A percentile compares a stretch with the other conserved stretches of the same genome.
Conservation (phyloP, 441 rosid genomes). For the Pelargonium exstipulatum region DNA sequence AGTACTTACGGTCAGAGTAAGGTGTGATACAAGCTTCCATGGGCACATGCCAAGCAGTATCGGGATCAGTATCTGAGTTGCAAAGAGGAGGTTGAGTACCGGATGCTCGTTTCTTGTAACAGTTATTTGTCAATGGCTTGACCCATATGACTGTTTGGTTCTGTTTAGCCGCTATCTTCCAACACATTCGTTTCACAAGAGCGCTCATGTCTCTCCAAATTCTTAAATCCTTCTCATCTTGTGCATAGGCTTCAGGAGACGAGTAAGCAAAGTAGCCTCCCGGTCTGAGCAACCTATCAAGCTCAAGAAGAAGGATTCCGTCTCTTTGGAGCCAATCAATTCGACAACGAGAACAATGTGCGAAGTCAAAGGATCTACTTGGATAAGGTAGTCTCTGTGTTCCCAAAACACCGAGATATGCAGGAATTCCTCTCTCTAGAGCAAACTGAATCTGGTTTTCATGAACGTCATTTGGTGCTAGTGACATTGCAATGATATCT, state of each 20-base stretch:
- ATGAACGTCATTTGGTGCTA: conserved; percentile 98
- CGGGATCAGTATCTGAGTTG: conserved; percentile 78
- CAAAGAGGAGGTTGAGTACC: conserved; percentile 93
- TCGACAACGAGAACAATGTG: conserved; percentile 97
- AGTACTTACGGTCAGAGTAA: conserved; percentile 75
- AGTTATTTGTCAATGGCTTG: conserved; percentile 90
- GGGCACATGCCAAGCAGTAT: conserved; percentile 65
- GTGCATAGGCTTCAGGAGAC: conserved; percentile 98
- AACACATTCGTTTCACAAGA: conserved; percentile 87
- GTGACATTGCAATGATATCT: conserved; percentile 72
- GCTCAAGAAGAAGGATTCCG: conserved; percentile 95
- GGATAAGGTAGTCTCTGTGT: conserved; percentile 98
- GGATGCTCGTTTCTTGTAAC: conserved; percentile 73
- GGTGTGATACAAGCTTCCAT: conserved; percentile 97
- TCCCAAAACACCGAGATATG: conserved; percentile 94
- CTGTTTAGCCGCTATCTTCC: conserved; percentile 86
- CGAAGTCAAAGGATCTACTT: conserved; percentile 94
- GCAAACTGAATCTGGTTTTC: conserved; percentile 99
- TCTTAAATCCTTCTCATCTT: conserved; percentile 84
- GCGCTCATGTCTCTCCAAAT: conserved; percentile 95
- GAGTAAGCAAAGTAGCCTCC: conserved; percentile 99
- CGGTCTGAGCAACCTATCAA: conserved; percentile 90
- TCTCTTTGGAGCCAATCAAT: conserved; percentile 99
- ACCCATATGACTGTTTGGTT: conserved; percentile 97
- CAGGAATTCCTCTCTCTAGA: conserved; percentile 95